Evolutionary conservation across 805 yeast species (phyloP).

Genomic region (Babjeviella inositovora): DNA sequence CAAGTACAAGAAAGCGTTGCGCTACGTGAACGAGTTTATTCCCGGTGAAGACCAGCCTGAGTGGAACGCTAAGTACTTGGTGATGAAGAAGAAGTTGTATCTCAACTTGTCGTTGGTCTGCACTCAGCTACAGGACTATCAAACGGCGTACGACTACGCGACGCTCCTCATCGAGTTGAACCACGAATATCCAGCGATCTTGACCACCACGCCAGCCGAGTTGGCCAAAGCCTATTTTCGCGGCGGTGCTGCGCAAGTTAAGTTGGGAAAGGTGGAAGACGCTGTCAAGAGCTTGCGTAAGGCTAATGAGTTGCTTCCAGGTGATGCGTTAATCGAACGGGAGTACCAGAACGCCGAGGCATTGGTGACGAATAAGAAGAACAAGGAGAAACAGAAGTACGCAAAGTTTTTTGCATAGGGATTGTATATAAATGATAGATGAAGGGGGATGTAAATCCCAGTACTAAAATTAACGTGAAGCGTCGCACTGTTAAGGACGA

Average conservation of each 20-base stretch:
- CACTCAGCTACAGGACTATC: conserved; percentile 29
- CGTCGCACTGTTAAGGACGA: no score
- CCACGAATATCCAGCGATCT: conserved; percentile 3
- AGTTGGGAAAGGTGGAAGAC: conserved; percentile 25
- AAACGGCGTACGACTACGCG: conserved; percentile 35
- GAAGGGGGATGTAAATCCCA: no score
- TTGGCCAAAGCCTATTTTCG: conserved; percentile 44
- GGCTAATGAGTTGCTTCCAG: conserved; percentile 26
- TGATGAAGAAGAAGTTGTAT: conserved; percentile 30
- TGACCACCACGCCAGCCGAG: conserved; percentile 14
- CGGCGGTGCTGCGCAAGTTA: conserved; percentile 28
- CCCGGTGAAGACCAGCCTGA: conserved; percentile 58
- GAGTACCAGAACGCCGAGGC: conserved; percentile 25
- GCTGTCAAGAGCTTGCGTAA: conserved; percentile 28
- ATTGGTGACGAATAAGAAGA: conserved; percentile 22
- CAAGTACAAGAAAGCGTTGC: conserved; percentile 49
- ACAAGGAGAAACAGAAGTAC: conserved; percentile 33
- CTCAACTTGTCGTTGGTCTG: conserved; percentile 43
- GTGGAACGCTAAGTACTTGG: conserved; percentile 28
- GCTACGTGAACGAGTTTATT: conserved; percentile 56
- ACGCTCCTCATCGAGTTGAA: conserved; percentile 38
- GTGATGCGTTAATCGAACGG: conserved; percentile 28
- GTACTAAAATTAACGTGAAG: no score
- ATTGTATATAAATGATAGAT: no score
- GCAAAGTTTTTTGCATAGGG: conserved; percentile 58